Evolutionary conservation across 805 yeast species (phyloP), one percentile per base, ranked within the genome.

Genomic region (Blastobotrys peoriensis): DNA sequence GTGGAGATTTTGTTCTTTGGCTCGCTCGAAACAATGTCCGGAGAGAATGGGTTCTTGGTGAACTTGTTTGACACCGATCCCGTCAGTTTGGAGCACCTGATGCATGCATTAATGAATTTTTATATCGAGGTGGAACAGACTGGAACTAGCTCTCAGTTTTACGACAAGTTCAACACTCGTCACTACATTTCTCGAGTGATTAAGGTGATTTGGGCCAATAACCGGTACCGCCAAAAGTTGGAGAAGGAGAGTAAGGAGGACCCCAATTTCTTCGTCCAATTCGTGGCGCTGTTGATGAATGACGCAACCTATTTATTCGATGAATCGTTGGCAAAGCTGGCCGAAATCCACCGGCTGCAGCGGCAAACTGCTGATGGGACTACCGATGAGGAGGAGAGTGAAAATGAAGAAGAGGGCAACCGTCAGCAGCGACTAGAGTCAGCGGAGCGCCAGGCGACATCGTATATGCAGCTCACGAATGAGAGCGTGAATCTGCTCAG

Each of bases 71-170:
- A 74, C 54, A 67, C 78, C 8, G 80, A 87, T 55, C 73, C 75
- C 43, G 56, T 83, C 18, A 82, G 87, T 2, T 65, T 68, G 23
- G 69, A 79, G 33, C 79, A 88, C 60, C 61, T 93, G 50, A 68
- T 93, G 46, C 88, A 86, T 57, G 84, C 96, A 0, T 71, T 93
- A 45, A 73, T 93, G 64, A 94, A 87, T 56, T 84, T 88, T 50
- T 93, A 91, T 62, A 95, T 93, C 28, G 86, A 86, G 73, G 89
- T 91, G 41, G 99, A 93, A 62, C 88, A 86, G 58, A 93, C 98
- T 0, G 98, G 98, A 6, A 83, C 96, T 1, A 81, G 91, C 5
- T 80, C 94, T 0, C 98, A 93, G 64, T 93, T 91, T 60, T 91
- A 91, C 63, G 99, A 93, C 63, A 93, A 93, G 65, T 93, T 93